Evolutionary conservation across 2,329 filamentous ascomycete genomes (phyloP), one percentile per base, ranked within the genome.

Genomic region (Acrocalymma vagum): DNA sequence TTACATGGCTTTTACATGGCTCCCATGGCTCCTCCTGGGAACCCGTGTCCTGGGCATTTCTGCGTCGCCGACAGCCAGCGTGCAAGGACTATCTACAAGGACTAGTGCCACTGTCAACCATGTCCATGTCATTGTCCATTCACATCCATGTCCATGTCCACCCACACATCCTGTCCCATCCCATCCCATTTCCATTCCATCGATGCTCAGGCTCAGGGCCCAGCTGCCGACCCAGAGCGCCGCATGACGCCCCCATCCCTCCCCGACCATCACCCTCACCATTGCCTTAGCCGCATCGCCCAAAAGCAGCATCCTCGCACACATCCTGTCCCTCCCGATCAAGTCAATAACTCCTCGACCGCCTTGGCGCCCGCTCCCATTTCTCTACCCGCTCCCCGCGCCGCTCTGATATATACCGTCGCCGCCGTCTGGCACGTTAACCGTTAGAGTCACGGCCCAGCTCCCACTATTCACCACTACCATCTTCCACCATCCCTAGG

Each of bases 271-370:
- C 54, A 54, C 58, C 46, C 57, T 60, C 55, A 61, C 63, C 60
- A 62, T 45, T 53, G 51, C 59, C 62, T 59, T 65, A 64, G 63
- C 63, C 59, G 59, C 63, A 58, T 58, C 45, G 58, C 47, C 63
- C 57, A 67, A 65, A 64, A 69, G 55, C 59, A 64, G 54, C 62
- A 48, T 50, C 57, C 56, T 65, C 55, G 60, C 62, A 48, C 60
- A 46, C 55, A 51, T 48, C 51, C 49, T 56, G 51, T 55, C 63
- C 53, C 47, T 58, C 59, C 59, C 61, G 58, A 67, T 51, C 53
- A 62, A 61, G 55, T 51, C 61, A 60, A 60, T 60, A 58, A 53
- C 56, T 62, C 56, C 55, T 61, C 51, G 48, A 60, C 58, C 53
- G 34, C 52, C 60, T 66, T 65, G 61, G 63, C 61, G 45, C 51